Base-by-base conservation (phyloP, 2,329 filamentous ascomycete genomes). In the Paraconiothyrium sp. region DNA sequence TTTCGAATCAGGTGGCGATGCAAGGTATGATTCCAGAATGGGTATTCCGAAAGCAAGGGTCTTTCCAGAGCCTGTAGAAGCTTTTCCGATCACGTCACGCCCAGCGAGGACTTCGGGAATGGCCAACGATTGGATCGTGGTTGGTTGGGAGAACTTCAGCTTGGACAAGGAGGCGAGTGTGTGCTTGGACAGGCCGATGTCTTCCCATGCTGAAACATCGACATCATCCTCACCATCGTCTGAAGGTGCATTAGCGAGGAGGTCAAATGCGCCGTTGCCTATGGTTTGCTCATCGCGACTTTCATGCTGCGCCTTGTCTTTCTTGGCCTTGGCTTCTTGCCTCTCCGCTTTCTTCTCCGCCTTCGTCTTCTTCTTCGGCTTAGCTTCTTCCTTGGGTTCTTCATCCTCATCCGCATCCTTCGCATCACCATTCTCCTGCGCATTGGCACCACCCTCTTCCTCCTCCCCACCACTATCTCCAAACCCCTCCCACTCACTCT, bases 11-110 rank as follows among this genome's bases (percentile, higher is more conserved):
- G 74, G 62, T 86, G 62, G 60, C 5, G 66, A 64, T 11, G 70
- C 85, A 7, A 99, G 80, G 84, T 90, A 97, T 58, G 86, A 85
- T 78, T 99, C 94, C 10, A 98, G 83, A 59, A 99, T 95, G 0
- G 95, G 95, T 64, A 99, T 93, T 1, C 91, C 93, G 78, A 97
- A 99, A 0, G 95, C 94, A 48, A 99, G 83, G 0, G 95, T 99
- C 81, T 99, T 99, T 70, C 95, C 95, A 14, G 95, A 98, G 67
- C 95, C 95, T 0, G 95, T 99, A 11, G 94, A 91, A 1, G 95
- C 95, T 81, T 99, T 99, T 46, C 95, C 95, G 66, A 99, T 91
- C 16, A 98, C 90, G 78, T 99, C 94, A 75, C 92, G 91, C 0
- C 94, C 94, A 6, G 88, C 87, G 22, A 94, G 76, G 49, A 97